Evolutionary conservation across 169 alveolate species (phyloP).

Genomic region (Plasmodium malariae): DNA sequence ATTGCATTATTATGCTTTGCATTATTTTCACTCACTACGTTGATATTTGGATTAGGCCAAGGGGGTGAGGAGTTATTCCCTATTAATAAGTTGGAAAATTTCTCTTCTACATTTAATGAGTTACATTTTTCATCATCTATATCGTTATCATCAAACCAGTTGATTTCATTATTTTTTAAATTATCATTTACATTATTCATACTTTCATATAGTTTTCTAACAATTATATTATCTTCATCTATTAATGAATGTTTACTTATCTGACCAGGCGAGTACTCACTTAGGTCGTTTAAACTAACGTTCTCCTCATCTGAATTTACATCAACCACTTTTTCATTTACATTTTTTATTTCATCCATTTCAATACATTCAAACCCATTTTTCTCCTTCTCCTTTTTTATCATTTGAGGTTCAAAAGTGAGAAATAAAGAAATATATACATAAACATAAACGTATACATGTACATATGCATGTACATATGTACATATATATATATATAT

Average conservation of each 20-base stretch:
- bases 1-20: no score
- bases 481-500: neutral
- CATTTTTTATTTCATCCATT: slow-evolving; percentile 43
- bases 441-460: no score
- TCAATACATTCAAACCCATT: slow-evolving; percentile 53
- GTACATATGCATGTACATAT: no score
- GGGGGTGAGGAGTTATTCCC: neutral
- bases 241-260: neutral
- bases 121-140: neutral
- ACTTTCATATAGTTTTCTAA: slow-evolving; percentile 26
- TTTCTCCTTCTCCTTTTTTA: slow-evolving; percentile 15
- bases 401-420: no score
- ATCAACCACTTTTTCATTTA: neutral
- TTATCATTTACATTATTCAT: slow-evolving; percentile 1
- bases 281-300: slow-evolving; percentile 23
- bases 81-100: neutral
- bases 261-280: slow-evolving; percentile 25
- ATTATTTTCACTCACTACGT: no score
- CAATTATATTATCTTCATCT: slow-evolving; percentile 15
- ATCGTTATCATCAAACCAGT: slow-evolving; percentile 51
- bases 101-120: neutral
- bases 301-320: slow-evolving; percentile 27
- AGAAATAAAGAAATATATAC: no score
- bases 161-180: neutral
- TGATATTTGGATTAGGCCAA: no score